Conservation (phyloP, 441 rosid species). For the Adansonia grandidieri region DNA sequence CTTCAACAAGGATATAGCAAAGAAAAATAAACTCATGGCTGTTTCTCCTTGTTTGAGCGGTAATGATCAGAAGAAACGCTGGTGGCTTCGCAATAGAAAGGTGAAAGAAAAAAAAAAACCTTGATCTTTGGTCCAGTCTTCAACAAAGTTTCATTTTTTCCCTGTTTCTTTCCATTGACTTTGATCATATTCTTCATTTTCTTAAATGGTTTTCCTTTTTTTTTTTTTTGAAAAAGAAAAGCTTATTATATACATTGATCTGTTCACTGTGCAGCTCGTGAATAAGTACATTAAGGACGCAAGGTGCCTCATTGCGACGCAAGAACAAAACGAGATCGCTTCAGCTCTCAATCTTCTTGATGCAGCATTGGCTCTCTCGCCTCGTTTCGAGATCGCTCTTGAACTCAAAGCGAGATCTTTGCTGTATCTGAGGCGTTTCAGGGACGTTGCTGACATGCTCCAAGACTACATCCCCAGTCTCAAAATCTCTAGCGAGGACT, state of each 20-base stretch:
- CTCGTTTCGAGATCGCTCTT: slow-evolving; percentile 79
- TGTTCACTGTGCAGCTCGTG: slow-evolving; percentile 50
- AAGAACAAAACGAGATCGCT: slow-evolving; percentile 62
- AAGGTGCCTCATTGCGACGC: slow-evolving; percentile 61
- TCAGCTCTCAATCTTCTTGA: slow-evolving; percentile 78
- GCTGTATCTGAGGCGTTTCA: slow-evolving; percentile 73
- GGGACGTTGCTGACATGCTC: slow-evolving; percentile 90
- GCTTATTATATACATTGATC: background rate
- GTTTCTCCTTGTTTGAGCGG: slow-evolving; percentile 46
- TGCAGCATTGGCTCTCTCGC: slow-evolving; percentile 75
- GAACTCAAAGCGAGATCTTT: slow-evolving; percentile 92
- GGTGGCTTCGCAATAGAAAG: slow-evolving; percentile 95
- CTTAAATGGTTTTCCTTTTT: background rate
- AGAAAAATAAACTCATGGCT: slow-evolving; percentile 49
- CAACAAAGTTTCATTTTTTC: background rate
- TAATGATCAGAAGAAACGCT: slow-evolving; percentile 65
- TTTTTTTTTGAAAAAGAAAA: background rate
- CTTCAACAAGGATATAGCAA: slow-evolving; percentile 16
- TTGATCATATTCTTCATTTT: background rate
- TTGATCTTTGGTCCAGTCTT: background rate
- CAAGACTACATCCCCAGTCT: slow-evolving; percentile 90
- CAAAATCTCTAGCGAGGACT: slow-evolving; percentile 60
- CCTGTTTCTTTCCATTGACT: background rate
- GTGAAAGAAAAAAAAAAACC: slow-evolving; percentile 32
- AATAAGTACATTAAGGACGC: slow-evolving; percentile 81